Evolutionary conservation across 129 eudicot species (phyloP).

Genomic region (Flaveria ramosissima): DNA sequence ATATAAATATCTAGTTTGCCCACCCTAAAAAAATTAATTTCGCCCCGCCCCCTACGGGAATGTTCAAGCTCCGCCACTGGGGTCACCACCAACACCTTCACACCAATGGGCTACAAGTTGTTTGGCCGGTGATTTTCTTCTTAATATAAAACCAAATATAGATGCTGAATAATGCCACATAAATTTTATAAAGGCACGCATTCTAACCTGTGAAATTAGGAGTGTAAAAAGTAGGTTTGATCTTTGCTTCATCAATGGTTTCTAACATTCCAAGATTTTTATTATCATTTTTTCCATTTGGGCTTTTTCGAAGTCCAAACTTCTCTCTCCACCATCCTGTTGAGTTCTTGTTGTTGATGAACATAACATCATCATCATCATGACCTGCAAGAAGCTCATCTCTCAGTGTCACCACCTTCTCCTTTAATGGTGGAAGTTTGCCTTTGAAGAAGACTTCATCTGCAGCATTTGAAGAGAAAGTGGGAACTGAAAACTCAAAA

Average conservation of each 20-base stretch:
- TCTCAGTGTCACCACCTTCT: slow-evolving; percentile 55
- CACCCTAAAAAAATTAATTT: too few relatives aligned
- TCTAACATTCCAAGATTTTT: slow-evolving; percentile 48
- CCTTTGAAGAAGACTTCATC: slow-evolving; percentile 75
- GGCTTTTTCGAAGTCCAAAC: slow-evolving; percentile 60
- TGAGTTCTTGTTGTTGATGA: slow-evolving; percentile 38
- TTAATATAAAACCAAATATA: background rate
- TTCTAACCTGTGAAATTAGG: slow-evolving; percentile 38
- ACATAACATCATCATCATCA: slow-evolving; percentile 36
- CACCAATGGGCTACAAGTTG: too few relatives aligned
- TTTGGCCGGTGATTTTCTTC: background rate
- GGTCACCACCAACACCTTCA: too few relatives aligned
- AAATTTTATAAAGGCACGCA: slow-evolving; percentile 3
- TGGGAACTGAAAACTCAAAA: slow-evolving; percentile 71
- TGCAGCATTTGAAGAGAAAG: slow-evolving; percentile 54
- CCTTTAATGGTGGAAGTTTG: slow-evolving; percentile 60
- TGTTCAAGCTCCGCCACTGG: too few relatives aligned
- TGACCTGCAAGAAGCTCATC: slow-evolving; percentile 77
- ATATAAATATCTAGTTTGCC: too few relatives aligned
- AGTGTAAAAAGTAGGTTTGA: slow-evolving; percentile 25
- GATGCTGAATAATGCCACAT: background rate
- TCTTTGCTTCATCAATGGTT: slow-evolving; percentile 71
- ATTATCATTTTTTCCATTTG: slow-evolving; percentile 43
- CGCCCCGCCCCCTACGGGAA: too few relatives aligned
- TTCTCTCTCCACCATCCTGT: slow-evolving; percentile 77